Evolutionary conservation across 176 grass and related monocot genomes (phyloP).

Genomic region (Carex myosuroides): DNA sequence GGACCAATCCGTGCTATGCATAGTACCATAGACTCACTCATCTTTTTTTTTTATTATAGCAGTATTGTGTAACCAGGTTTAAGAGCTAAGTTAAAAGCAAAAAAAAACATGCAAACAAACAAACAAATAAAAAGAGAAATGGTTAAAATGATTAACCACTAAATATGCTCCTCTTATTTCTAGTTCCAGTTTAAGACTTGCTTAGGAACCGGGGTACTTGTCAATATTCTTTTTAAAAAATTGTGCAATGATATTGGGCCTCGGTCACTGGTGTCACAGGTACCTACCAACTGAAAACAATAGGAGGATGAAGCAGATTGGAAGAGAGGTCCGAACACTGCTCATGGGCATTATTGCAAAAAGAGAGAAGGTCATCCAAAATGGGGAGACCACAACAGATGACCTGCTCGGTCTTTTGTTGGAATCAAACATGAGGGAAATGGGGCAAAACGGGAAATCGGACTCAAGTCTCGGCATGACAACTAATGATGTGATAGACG

Average conservation of each 20-base stretch:
- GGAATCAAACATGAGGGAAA: slow-evolving; percentile 49
- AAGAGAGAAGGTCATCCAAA: slow-evolving; percentile 33
- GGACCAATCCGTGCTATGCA: too few species aligned
- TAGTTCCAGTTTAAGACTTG: neutral
- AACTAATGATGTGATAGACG: slow-evolving; percentile 55
- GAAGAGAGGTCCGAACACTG: slow-evolving; percentile 28
- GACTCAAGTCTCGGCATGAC: slow-evolving; percentile 38
- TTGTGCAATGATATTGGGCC: too few species aligned
- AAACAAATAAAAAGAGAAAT: neutral
- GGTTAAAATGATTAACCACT: neutral
- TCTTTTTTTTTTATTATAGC: neutral
- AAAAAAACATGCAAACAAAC: too few species aligned
- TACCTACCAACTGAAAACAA: slow-evolving; percentile 62
- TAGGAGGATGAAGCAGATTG: slow-evolving; percentile 38
- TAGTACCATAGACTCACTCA: too few species aligned
- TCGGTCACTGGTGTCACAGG: slow-evolving; percentile 26
- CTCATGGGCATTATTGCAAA: slow-evolving; percentile 53
- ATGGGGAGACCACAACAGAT: slow-evolving; percentile 29
- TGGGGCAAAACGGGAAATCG: slow-evolving; percentile 20
- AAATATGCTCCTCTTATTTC: neutral
- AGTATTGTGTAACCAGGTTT: neutral
- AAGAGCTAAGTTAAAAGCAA: neutral
- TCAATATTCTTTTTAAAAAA: neutral
- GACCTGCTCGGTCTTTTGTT: slow-evolving; percentile 65
- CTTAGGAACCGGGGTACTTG: neutral